phyloP scores from a whole-genome alignment of 129 eudicot genomes.

The Oenanthe sinensis region DNA sequence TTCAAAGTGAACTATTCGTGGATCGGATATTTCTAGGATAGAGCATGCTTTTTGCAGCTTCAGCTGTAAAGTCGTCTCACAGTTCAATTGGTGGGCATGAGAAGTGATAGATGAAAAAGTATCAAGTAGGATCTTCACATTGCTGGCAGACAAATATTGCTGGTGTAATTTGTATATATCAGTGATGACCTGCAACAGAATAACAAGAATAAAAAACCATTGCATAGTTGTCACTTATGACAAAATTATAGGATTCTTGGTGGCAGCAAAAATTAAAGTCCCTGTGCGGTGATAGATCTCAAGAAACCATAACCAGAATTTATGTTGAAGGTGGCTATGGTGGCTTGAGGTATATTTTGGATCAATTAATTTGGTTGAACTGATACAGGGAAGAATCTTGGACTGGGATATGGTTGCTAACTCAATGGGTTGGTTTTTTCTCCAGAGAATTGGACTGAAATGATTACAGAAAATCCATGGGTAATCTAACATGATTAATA shows the following conservation, averaged over 20 bases:
- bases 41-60: constrained; percentile 77
- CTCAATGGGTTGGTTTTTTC: not conserved
- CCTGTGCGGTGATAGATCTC: not conserved
- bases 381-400: not conserved
- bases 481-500: not conserved
- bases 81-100: constrained; percentile 62
- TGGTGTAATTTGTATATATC: constrained; percentile 77
- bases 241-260: not conserved
- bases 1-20: constrained; percentile 84
- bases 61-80: constrained; percentile 34
- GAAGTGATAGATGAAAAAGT: constrained; percentile 45
- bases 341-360: not conserved
- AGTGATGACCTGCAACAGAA: constrained; percentile 46
- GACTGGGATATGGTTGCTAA: not conserved
- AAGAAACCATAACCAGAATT: not conserved
- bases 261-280: not conserved
- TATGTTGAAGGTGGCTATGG: not conserved
- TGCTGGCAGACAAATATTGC: constrained; percentile 34
- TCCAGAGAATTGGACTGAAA: not conserved
- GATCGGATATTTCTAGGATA: constrained; percentile 66
- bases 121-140: constrained; percentile 44
- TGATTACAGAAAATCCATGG: not conserved
- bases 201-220: constrained; percentile 8
- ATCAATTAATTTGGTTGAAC: not conserved
- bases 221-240: not conserved